phyloP scores from a whole-genome alignment of 768 basidiomycete species.

The Pleurotus ostreatus region DNA sequence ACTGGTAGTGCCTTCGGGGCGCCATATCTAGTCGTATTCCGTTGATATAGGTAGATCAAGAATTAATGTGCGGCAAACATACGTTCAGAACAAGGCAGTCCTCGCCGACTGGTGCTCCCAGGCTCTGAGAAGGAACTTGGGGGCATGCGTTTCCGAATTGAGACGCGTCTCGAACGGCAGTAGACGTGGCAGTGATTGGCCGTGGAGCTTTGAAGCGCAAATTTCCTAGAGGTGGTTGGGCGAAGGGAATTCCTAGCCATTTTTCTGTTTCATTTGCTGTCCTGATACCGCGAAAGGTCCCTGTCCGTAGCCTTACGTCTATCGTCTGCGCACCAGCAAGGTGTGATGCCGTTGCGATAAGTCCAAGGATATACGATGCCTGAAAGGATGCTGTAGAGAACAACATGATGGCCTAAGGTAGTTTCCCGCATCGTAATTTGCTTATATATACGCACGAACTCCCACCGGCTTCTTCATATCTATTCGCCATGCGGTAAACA shows the following conservation, averaged over 20 bases:
- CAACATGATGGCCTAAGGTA: neutral
- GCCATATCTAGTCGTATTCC: constrained; percentile 12
- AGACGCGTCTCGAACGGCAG: constrained; percentile 28
- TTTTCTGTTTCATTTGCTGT: constrained; percentile 33
- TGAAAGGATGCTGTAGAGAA: neutral
- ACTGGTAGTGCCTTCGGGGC: constrained; percentile 11
- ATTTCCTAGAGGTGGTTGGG: constrained; percentile 38
- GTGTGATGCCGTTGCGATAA: neutral
- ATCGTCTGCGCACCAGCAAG: neutral
- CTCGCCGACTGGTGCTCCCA: constrained; percentile 34
- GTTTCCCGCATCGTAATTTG: no score
- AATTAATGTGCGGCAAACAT: constrained; percentile 17
- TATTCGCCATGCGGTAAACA: neutral
- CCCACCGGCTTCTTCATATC: neutral
- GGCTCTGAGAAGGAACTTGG: constrained; percentile 25
- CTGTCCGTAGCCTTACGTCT: constrained; percentile 23
- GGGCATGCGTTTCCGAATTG: constrained; percentile 41
- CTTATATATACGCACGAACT: no score
- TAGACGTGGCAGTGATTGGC: constrained; percentile 21
- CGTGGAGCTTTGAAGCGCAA: constrained; percentile 43
- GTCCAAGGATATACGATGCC: neutral
- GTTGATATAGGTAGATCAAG: no score
- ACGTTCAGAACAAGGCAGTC: constrained; percentile 39
- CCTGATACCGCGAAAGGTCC: constrained; percentile 31
- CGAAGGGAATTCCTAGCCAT: constrained; percentile 50